A percentile compares a stretch with the other conserved stretches of the same genome.
phyloP scores from a whole-genome alignment of 371 early-diverging fungal species.

The Chytridium lagenaria region DNA sequence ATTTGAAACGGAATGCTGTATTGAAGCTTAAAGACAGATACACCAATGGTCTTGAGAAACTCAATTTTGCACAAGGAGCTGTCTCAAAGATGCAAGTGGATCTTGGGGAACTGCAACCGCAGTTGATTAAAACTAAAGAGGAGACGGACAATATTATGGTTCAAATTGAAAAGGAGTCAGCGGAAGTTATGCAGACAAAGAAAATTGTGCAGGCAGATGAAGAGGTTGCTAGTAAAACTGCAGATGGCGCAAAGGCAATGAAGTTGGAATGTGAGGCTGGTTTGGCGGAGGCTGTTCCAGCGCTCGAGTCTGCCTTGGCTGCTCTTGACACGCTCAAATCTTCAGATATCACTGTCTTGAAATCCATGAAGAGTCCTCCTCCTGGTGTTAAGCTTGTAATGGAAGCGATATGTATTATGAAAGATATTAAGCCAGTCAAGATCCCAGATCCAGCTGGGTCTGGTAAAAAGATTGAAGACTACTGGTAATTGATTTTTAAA shows the following conservation, averaged over 20 bases:
- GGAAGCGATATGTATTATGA: conserved; percentile 64
- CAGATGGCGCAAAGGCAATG: conserved; percentile 54
- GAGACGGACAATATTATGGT: conserved; percentile 60
- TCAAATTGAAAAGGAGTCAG: conserved; percentile 59
- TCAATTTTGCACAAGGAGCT: conserved; percentile 56
- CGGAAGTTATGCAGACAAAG: conserved; percentile 53
- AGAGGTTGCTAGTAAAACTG: conserved; percentile 58
- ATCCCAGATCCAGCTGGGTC: conserved; percentile 58
- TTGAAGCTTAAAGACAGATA: conserved; percentile 53
- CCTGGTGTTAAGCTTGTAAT: conserved; percentile 62
- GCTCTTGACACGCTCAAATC: conserved; percentile 64
- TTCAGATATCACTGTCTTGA: conserved; percentile 58
- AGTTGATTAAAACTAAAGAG: conserved; percentile 55
- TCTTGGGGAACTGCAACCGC: conserved; percentile 58
- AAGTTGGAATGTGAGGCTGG: conserved; percentile 63
- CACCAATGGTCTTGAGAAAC: conserved; percentile 59
- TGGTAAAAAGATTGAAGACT: conserved; percentile 63
- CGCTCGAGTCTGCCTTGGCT: conserved; percentile 55
- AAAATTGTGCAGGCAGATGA: conserved; percentile 59
- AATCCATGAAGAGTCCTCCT: conserved; percentile 64
- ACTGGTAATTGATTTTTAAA: conserved; percentile 33
- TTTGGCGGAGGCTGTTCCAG: conserved; percentile 61
- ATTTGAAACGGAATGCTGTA: conserved; percentile 48
- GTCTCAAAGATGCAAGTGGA: conserved; percentile 64
- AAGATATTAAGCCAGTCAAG: conserved; percentile 63